Percentiles rank a stretch among this genome's conserved stretches.
Evolutionary conservation across 306 rosid genomes (phyloP).

Genomic region (Quercus bicolor): DNA sequence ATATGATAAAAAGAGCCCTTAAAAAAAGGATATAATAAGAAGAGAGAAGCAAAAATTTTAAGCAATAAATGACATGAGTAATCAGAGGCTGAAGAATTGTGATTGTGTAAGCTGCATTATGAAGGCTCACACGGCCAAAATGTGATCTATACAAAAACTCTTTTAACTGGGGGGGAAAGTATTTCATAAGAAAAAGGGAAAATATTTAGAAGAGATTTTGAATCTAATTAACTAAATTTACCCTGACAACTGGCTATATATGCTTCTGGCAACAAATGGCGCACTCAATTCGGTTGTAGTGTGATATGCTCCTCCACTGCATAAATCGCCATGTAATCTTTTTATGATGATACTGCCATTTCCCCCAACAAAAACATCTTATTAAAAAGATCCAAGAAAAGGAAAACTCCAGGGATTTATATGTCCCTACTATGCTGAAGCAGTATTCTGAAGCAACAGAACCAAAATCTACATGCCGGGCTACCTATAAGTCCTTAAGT

Average conservation of each 20-base stretch:
- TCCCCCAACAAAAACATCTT: slow-evolving; percentile 42
- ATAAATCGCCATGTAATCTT: slow-evolving; percentile 28
- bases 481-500: slow-evolving; percentile 34
- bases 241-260: slow-evolving; percentile 36
- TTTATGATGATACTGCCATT: slow-evolving; percentile 10
- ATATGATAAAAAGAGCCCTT: neutral
- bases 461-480: slow-evolving; percentile 32
- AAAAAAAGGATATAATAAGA: neutral
- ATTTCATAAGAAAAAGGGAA: neutral
- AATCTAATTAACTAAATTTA: slow-evolving; percentile 23
- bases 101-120: neutral
- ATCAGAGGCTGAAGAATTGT: neutral
- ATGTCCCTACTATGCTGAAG: slow-evolving; percentile 19
- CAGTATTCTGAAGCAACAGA: slow-evolving; percentile 2
- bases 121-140: neutral
- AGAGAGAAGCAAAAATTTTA: slow-evolving; percentile 8
- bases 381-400: slow-evolving; percentile 43
- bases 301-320: slow-evolving; percentile 23
- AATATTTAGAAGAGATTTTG: slow-evolving; percentile 22
- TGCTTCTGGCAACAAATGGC: slow-evolving; percentile 34
- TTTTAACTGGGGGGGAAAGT: slow-evolving; percentile 18
- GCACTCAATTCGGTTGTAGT: slow-evolving; percentile 28
- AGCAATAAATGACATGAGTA: slow-evolving; percentile 1
- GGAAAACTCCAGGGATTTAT: slow-evolving; percentile 23
- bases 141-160: slow-evolving; percentile 46